A percentile compares a stretch with the other conserved stretches of the same genome.
Conservation (phyloP, 2,329 filamentous ascomycete genomes). For the Bimuria novae-zelandiae region DNA sequence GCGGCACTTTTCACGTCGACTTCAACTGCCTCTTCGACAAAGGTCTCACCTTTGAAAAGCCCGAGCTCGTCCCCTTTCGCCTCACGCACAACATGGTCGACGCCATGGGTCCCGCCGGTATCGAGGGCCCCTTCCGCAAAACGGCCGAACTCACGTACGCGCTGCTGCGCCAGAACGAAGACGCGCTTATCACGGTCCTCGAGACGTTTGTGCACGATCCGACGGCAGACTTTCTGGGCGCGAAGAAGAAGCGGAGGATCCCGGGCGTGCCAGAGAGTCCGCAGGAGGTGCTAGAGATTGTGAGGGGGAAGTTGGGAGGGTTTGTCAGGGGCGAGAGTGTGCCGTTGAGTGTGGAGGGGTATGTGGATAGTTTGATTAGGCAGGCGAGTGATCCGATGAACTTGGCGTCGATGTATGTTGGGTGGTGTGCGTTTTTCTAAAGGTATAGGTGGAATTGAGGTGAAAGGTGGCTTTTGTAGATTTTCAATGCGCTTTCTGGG, state of each 20-base stretch:
- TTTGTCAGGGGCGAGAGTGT: conserved; percentile 86
- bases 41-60: conserved; percentile 90
- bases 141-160: conserved; percentile 87
- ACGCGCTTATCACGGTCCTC: conserved; percentile 95
- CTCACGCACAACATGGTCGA: conserved; percentile 98
- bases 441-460: too few relatives aligned
- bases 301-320: conserved; percentile 83
- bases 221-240: conserved; percentile 85
- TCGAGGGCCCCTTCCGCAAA: conserved; percentile 87
- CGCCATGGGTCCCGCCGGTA: conserved; percentile 92
- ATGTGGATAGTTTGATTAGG: conserved; percentile 93
- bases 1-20: conserved; percentile 95
- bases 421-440: conserved; percentile 77
- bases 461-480: too few relatives aligned
- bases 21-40: conserved; percentile 99
- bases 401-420: conserved; percentile 93
- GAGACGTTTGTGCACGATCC: conserved; percentile 98
- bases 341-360: conserved; percentile 90
- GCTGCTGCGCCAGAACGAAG: conserved; percentile 86
- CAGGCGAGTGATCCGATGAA: conserved; percentile 81
- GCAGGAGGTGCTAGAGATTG: conserved; percentile 84
- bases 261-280: conserved; percentile 67
- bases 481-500: too few relatives aligned
- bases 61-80: conserved; percentile 92
- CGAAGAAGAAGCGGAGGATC: conserved; percentile 62